phyloP scores from a whole-genome alignment of 2,329 filamentous ascomycete species.

The Coniochaeta pulveracea region DNA sequence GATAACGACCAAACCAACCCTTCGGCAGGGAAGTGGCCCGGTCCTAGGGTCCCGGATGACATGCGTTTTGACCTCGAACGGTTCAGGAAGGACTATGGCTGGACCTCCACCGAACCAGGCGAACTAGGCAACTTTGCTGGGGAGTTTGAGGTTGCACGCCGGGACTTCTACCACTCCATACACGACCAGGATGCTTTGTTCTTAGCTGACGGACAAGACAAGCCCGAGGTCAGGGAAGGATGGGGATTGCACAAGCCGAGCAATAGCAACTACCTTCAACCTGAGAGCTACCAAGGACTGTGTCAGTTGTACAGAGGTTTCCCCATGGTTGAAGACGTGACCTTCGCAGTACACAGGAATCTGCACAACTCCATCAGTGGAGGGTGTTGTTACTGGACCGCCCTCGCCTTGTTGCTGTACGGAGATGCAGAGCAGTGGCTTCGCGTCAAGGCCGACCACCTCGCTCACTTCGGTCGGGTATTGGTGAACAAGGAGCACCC shows the following conservation, averaged over 20 bases:
- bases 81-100: constrained; percentile 5
- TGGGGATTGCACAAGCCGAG: constrained; percentile 6
- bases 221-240: neutral
- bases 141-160: neutral
- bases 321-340: constrained; percentile 21
- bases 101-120: neutral
- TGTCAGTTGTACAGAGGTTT: constrained; percentile 15
- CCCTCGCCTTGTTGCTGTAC: constrained; percentile 17
- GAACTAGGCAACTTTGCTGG: neutral
- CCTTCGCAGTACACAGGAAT: constrained; percentile 17
- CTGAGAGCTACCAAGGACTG: no score
- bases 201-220: neutral
- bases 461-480: constrained; percentile 15
- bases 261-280: neutral
- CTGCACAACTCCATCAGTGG: neutral
- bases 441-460: constrained; percentile 22
- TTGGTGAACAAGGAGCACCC: constrained; percentile 15
- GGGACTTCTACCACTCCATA: neutral
- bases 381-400: constrained; percentile 21
- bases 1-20: no score
- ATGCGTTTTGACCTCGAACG: constrained; percentile 7
- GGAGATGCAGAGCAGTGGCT: constrained; percentile 14
- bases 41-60: constrained; percentile 4
- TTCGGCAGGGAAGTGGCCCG: constrained; percentile 2
- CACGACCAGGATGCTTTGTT: neutral